These are phyloP conservation scores for Yamadazyma dushanensis DNA, from an alignment of 1,139 yeast species.

Conservation along the genomic window DNA sequence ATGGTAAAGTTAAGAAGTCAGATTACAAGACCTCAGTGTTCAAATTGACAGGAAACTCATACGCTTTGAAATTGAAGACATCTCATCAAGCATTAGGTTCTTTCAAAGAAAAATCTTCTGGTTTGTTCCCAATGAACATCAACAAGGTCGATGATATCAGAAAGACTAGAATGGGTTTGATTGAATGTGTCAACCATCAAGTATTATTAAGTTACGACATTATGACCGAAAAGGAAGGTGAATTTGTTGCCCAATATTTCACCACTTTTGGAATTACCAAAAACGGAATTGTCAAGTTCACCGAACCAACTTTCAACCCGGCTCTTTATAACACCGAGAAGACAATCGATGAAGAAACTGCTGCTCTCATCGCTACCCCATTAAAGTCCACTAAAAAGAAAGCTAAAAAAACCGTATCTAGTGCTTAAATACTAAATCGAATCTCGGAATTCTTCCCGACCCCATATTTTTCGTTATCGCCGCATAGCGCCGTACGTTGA, in stretches of 20 bases:
- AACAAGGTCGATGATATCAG: conserved; percentile 68
- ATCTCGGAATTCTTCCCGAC: too few relatives aligned
- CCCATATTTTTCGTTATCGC: too few relatives aligned
- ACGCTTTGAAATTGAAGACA: conserved; percentile 70
- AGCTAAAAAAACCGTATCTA: too few relatives aligned
- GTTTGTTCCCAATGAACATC: conserved; percentile 69
- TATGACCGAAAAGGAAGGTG: conserved; percentile 68
- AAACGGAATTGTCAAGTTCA: conserved; percentile 68
- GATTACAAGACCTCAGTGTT: conserved; percentile 68
- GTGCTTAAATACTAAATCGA: too few relatives aligned
- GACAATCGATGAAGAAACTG: conserved; percentile 52
- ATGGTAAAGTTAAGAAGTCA: conserved; percentile 67
- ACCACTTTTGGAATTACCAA: conserved; percentile 77
- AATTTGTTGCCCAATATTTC: conserved; percentile 69
- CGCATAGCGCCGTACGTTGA: too few relatives aligned
- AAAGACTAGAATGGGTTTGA: conserved; percentile 74
- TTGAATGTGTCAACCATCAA: conserved; percentile 71
- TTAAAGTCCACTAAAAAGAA: conserved; percentile 56
- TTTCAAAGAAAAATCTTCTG: conserved; percentile 60
- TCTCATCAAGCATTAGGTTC: conserved; percentile 70
- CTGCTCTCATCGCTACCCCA: conserved; percentile 54
- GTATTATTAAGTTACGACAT: conserved; percentile 71
- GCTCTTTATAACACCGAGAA: conserved; percentile 57
- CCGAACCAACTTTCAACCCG: conserved; percentile 57
- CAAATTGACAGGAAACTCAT: conserved; percentile 70